A percentile compares a stretch with the other conserved stretches of the same genome.
Conservation (phyloP, 306 rosid genomes). For the Dalbergia cultrata region DNA sequence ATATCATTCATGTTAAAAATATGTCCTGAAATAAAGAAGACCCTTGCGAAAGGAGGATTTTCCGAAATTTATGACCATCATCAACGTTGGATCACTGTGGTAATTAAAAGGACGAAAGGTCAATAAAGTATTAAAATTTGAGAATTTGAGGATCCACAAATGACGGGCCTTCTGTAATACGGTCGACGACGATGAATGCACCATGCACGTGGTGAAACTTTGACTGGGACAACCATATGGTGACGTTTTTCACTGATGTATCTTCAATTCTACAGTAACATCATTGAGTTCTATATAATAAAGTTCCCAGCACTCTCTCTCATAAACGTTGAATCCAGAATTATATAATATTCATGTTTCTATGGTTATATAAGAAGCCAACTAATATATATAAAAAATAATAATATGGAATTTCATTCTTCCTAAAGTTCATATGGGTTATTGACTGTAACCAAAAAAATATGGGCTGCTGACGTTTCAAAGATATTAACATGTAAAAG, state of each 20-base stretch:
- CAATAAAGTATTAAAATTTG: too few species aligned
- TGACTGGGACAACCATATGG: conserved; percentile 21
- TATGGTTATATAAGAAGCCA: not conserved
- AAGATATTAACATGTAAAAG: conserved; percentile 26
- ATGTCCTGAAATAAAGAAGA: too few species aligned
- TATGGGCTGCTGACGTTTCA: conserved; percentile 47
- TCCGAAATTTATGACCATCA: too few species aligned
- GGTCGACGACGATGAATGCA: conserved; percentile 31
- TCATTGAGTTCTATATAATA: not conserved
- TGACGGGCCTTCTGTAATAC: not conserved
- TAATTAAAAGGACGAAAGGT: too few species aligned
- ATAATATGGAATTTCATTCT: conserved; percentile 3
- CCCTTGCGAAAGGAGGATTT: too few species aligned
- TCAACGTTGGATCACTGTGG: too few species aligned
- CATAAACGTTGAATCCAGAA: not conserved
- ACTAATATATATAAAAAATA: not conserved
- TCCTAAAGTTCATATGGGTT: conserved; percentile 22
- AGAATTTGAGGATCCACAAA: conserved; percentile 17
- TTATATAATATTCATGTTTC: not conserved
- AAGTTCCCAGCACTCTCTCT: not conserved
- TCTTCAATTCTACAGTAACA: conserved; percentile 23
- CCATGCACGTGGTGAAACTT: conserved; percentile 32
- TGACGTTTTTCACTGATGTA: conserved; percentile 32
- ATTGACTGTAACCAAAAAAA: too few species aligned
- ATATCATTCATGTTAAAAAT: too few species aligned